Evolutionary conservation across 352 stramenopile species (phyloP).

Genomic region (Phytophthora kernoviae): DNA sequence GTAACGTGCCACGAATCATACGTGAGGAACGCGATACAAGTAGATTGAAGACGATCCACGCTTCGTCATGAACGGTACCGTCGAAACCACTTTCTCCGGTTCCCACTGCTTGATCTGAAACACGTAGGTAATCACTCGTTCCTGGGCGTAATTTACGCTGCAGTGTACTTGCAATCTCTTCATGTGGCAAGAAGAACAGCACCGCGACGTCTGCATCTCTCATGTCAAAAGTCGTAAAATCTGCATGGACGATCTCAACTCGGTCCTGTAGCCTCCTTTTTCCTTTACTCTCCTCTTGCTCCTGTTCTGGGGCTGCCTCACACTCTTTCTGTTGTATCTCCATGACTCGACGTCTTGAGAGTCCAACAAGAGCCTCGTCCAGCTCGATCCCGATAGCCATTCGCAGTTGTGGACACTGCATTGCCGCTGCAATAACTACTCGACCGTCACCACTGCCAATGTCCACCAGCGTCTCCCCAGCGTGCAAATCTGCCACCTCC

Average conservation of each 20-base stretch:
- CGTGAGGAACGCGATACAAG: conserved; percentile 44
- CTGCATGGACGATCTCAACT: conserved; percentile 47
- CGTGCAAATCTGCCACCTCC: conserved; percentile 37
- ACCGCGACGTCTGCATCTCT: conserved; percentile 49
- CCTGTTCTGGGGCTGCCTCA: conserved; percentile 1
- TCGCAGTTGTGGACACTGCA: conserved; percentile 23
- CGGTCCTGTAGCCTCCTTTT: conserved; percentile 16
- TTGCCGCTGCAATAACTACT: conserved; percentile 49
- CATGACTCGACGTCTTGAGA: conserved; percentile 38
- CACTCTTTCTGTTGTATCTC: conserved; percentile 13
- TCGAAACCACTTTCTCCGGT: conserved; percentile 38
- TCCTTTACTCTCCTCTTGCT: conserved; percentile 4
- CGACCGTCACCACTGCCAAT: conserved; percentile 72
- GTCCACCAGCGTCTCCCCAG: conserved; percentile 57
- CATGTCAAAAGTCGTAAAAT: conserved; percentile 62
- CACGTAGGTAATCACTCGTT: conserved; percentile 68
- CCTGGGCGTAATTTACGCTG: conserved; percentile 41
- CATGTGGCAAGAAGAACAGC: conserved; percentile 72
- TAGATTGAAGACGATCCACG: conserved; percentile 53
- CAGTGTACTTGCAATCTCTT: conserved; percentile 42
- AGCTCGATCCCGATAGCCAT: conserved; percentile 58
- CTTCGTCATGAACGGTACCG: conserved; percentile 68
- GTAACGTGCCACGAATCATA: too few relatives aligned
- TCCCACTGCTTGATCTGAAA: conserved; percentile 68
- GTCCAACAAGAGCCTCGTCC: conserved; percentile 51